A percentile compares a stretch with the other conserved stretches of the same genome.
Conservation (phyloP, 1,284 basidiomycete species). For the Cutaneotrichosporon daszewskae region DNA sequence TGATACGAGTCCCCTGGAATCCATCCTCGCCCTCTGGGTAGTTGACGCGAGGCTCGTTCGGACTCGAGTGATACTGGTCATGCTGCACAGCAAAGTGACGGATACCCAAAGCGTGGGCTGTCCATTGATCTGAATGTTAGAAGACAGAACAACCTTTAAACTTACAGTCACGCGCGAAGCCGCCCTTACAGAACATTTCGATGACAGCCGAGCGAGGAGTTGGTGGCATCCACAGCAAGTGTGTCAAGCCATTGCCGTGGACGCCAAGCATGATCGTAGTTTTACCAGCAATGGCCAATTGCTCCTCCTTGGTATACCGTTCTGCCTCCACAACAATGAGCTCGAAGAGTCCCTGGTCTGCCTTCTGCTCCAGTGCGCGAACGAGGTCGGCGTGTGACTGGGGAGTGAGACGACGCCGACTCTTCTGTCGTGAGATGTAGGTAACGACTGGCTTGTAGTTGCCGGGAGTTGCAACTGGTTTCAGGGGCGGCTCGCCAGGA, state of each 20-base stretch:
- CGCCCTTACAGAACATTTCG: constrained; percentile 46
- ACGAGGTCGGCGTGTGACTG: constrained; percentile 61
- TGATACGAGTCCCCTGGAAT: constrained; percentile 66
- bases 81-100: constrained; percentile 46
- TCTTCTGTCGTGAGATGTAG: constrained; percentile 65
- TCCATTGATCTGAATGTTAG: constrained; percentile 38
- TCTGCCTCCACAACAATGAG: constrained; percentile 51
- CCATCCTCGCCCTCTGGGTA: constrained; percentile 59
- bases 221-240: constrained; percentile 48
- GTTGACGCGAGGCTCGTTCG: constrained; percentile 54
- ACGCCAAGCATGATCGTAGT: constrained; percentile 50
- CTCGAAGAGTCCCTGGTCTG: constrained; percentile 57
- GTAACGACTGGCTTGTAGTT: constrained; percentile 58
- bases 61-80: constrained; percentile 52
- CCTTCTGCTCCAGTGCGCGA: constrained; percentile 54
- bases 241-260: constrained; percentile 48
- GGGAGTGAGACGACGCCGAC: constrained; percentile 55
- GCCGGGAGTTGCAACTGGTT: constrained; percentile 23
- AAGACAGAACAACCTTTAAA: constrained; percentile 10
- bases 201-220: constrained; percentile 46
- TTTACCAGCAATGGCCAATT: constrained; percentile 42
- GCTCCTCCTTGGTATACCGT: constrained; percentile 44
- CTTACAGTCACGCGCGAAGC: constrained; percentile 43
- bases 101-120: constrained; percentile 45
- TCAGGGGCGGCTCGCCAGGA: constrained; percentile 6